Evolutionary conservation across 192 early-diverging fungal genomes (phyloP).

Genomic region (Entomortierella parvispora): DNA sequence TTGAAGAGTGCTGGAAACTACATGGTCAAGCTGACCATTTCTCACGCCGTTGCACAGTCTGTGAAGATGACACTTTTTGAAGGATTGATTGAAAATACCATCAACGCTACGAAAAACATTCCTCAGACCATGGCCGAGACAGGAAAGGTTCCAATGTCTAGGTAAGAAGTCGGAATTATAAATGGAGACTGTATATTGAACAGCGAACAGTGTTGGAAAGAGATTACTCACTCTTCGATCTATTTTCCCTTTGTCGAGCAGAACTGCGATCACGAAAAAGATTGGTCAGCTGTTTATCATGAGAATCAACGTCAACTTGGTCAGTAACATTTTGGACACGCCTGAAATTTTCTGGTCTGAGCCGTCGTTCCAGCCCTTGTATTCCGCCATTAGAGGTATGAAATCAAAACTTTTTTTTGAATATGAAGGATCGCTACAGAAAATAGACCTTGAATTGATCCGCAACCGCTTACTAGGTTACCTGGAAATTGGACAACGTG

Average conservation of each 20-base stretch:
- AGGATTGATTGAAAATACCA: slow-evolving; percentile 91
- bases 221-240: too few relatives aligned
- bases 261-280: slow-evolving; percentile 92
- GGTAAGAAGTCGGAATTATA: slow-evolving; percentile 39
- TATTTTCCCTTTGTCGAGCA: slow-evolving; percentile 18
- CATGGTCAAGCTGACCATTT: slow-evolving; percentile 94
- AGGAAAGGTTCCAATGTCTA: slow-evolving; percentile 91
- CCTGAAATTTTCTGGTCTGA: slow-evolving; percentile 96
- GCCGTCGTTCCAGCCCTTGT: slow-evolving; percentile 82
- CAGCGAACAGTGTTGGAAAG: too few relatives aligned
- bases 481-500: slow-evolving; percentile 85
- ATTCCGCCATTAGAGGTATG: slow-evolving; percentile 76
- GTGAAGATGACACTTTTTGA: slow-evolving; percentile 96
- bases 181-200: not conserved
- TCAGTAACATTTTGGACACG: slow-evolving; percentile 89
- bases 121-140: slow-evolving; percentile 94
- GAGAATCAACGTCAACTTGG: slow-evolving; percentile 90
- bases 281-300: slow-evolving; percentile 95
- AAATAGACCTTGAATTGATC: too few relatives aligned
- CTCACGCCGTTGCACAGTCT: slow-evolving; percentile 95
- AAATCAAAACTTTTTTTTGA: not conserved
- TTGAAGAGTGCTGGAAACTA: slow-evolving; percentile 80
- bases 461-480: too few relatives aligned
- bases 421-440: not conserved
- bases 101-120: slow-evolving; percentile 87